Conservation (phyloP, 192 early-diverging fungal species). For the Coemansia sp. region DNA sequence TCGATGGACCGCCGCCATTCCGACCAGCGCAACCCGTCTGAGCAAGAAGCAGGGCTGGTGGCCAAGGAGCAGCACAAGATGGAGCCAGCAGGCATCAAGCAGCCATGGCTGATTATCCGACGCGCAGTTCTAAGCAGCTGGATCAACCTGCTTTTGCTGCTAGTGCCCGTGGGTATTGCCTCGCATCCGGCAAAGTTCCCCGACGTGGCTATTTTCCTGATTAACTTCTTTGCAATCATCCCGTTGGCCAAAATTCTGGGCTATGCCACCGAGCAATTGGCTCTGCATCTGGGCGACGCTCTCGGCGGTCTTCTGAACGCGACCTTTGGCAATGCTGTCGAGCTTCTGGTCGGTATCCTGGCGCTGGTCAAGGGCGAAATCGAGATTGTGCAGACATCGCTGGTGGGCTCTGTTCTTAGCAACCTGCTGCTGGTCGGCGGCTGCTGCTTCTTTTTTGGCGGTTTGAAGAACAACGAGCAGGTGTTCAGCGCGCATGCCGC, state of each 20-base stretch:
- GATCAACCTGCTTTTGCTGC: slow-evolving; percentile 72
- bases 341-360: slow-evolving; percentile 80
- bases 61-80: slow-evolving; percentile 16
- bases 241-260: slow-evolving; percentile 84
- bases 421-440: slow-evolving; percentile 88
- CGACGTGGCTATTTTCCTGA: slow-evolving; percentile 68
- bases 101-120: slow-evolving; percentile 54
- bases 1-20: slow-evolving; percentile 21
- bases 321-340: slow-evolving; percentile 83
- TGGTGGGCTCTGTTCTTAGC: slow-evolving; percentile 88
- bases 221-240: slow-evolving; percentile 92
- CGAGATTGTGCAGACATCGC: slow-evolving; percentile 83
- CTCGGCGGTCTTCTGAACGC: slow-evolving; percentile 87
- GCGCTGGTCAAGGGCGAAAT: slow-evolving; percentile 78
- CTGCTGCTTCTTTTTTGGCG: slow-evolving; percentile 84
- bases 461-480: slow-evolving; percentile 75
- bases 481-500: slow-evolving; percentile 69
- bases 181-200: slow-evolving; percentile 65
- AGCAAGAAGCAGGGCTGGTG: slow-evolving; percentile 11
- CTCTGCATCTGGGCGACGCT: slow-evolving; percentile 59
- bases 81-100: slow-evolving; percentile 35
- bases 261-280: slow-evolving; percentile 77
- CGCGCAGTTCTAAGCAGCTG: slow-evolving; percentile 60
- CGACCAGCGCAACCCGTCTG: background rate
- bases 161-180: slow-evolving; percentile 80